Conservation (phyloP, 2,329 filamentous ascomycete species). For the Scedosporium dehoogii region DNA sequence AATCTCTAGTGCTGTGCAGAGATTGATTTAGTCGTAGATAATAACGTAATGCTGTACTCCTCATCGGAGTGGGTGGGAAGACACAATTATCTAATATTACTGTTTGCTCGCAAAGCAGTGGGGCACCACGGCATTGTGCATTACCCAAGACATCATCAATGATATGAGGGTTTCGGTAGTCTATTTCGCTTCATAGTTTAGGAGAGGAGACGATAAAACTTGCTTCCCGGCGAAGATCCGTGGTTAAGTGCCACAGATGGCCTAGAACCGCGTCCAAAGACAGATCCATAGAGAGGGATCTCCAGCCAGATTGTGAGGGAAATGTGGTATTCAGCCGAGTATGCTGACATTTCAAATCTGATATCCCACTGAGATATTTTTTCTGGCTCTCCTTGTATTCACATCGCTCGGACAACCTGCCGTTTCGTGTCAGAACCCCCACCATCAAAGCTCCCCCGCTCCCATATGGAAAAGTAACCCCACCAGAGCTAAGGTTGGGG, state of each 20-base stretch:
- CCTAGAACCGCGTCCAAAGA: too few relatives aligned
- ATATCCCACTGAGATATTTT: background rate
- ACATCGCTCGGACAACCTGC: background rate
- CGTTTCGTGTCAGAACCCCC: background rate
- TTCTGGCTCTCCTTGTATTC: background rate
- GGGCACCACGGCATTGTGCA: background rate
- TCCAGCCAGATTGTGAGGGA: background rate
- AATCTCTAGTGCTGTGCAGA: background rate
- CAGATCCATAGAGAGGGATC: too few relatives aligned
- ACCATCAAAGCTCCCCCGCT: slow-evolving; percentile 1
- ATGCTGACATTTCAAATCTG: background rate
- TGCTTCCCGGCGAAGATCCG: too few relatives aligned
- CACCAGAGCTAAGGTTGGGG: background rate
- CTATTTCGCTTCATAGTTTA: background rate
- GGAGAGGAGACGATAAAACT: too few relatives aligned
- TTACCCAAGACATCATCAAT: background rate
- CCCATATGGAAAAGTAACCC: background rate
- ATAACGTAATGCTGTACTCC: background rate
- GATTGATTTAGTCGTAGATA: background rate
- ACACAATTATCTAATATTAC: background rate
- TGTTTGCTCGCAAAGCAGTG: background rate
- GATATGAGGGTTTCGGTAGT: background rate
- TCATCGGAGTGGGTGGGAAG: background rate
- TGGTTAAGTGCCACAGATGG: background rate
- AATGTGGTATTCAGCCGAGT: background rate